phyloP scores from a whole-genome alignment of 2,329 filamentous ascomycete species.

The Fusarium verrucosum region DNA sequence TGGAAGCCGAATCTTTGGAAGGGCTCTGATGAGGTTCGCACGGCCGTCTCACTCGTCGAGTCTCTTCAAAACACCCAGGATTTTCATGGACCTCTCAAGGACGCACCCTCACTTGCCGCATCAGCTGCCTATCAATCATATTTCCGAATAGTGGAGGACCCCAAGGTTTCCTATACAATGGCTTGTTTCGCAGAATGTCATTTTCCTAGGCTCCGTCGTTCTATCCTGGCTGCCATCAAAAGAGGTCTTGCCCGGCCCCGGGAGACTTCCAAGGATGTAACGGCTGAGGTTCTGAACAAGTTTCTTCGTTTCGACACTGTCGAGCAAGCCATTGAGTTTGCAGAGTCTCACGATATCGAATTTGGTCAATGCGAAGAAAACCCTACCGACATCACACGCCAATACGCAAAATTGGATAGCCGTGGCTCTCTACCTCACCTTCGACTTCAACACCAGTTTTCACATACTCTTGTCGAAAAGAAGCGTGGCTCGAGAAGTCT shows the following conservation, averaged over 20 bases:
- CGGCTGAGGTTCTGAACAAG: slow-evolving; percentile 62
- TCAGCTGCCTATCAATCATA: slow-evolving; percentile 62
- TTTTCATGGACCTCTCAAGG: slow-evolving; percentile 65
- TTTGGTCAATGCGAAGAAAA: slow-evolving; percentile 55
- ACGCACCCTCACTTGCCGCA: slow-evolving; percentile 59
- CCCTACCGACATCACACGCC: slow-evolving; percentile 49
- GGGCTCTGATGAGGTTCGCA: slow-evolving; percentile 66
- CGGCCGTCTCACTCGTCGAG: slow-evolving; percentile 68
- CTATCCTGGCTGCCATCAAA: slow-evolving; percentile 65
- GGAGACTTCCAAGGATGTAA: slow-evolving; percentile 68
- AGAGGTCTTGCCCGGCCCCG: slow-evolving; percentile 65
- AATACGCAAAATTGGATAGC: slow-evolving; percentile 58
- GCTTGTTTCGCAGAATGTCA: slow-evolving; percentile 75
- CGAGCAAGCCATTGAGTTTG: slow-evolving; percentile 72
- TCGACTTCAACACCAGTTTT: slow-evolving; percentile 65
- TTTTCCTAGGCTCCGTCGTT: slow-evolving; percentile 68
- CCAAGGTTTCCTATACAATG: slow-evolving; percentile 72
- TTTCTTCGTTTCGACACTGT: slow-evolving; percentile 74
- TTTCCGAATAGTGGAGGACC: slow-evolving; percentile 67
- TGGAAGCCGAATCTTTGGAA: slow-evolving; percentile 66
- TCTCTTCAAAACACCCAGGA: slow-evolving; percentile 67
- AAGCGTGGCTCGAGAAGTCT: slow-evolving; percentile 65
- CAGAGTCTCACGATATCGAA: slow-evolving; percentile 64
- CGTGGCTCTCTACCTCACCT: slow-evolving; percentile 57
- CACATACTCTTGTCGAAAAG: slow-evolving; percentile 64